phyloP scores from a whole-genome alignment of 2,329 filamentous ascomycete species.

The Colletotrichum truncatum region DNA sequence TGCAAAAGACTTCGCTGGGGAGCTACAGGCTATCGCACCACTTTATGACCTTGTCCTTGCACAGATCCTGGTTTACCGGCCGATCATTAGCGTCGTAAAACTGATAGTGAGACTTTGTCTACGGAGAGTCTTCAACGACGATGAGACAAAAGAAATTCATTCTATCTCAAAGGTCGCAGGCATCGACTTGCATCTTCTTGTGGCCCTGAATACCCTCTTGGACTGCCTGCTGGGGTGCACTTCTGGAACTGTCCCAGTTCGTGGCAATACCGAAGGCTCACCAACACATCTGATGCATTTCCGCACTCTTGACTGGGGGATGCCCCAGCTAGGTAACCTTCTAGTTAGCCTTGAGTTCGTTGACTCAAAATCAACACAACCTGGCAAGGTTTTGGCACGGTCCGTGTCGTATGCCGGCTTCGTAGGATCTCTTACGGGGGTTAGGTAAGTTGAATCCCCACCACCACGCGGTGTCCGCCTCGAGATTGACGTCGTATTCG shows the following conservation, averaged over 20 bases:
- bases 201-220: conserved; percentile 67
- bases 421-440: conserved; percentile 59
- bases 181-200: conserved; percentile 64
- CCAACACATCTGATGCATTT: conserved; percentile 57
- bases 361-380: conserved; percentile 36
- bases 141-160: conserved; percentile 66
- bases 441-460: conserved; percentile 43
- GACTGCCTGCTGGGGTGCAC: conserved; percentile 72
- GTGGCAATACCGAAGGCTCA: conserved; percentile 3
- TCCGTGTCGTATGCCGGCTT: conserved; percentile 61
- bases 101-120: conserved; percentile 55
- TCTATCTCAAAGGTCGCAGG: conserved; percentile 60
- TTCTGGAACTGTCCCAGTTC: conserved; percentile 49
- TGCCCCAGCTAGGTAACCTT: conserved; percentile 58
- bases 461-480: background rate
- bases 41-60: conserved; percentile 61
- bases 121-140: conserved; percentile 57
- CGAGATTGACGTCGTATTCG: background rate
- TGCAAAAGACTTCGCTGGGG: conserved; percentile 51
- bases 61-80: conserved; percentile 32
- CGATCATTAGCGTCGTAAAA: conserved; percentile 38
- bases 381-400: conserved; percentile 51
- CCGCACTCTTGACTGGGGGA: conserved; percentile 62
- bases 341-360: conserved; percentile 62
- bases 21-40: conserved; percentile 51